Percentiles rank a stretch among this genome's conserved stretches.
These are phyloP conservation scores for Aspergillus ustus DNA, from an alignment of 2,329 filamentous ascomycete genomes.

Conservation along the genomic window DNA sequence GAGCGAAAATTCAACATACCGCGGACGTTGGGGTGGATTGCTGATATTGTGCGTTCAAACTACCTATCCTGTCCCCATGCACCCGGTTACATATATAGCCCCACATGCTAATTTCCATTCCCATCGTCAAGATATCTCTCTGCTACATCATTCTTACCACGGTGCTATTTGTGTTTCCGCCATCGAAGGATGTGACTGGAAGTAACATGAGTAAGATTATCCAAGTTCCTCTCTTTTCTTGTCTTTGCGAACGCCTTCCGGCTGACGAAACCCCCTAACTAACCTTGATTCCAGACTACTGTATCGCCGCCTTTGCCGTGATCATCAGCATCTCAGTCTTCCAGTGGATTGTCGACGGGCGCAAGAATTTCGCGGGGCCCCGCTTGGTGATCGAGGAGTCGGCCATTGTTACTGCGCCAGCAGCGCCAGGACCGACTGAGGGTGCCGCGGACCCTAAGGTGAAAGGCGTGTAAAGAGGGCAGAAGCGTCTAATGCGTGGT, in stretches of 20 bases:
- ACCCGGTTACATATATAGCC: too few relatives aligned
- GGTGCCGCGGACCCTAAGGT: too few relatives aligned
- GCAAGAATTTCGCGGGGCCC: constrained; percentile 64
- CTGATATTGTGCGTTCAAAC: constrained; percentile 60
- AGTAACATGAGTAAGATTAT: constrained; percentile 68
- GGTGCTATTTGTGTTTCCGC: constrained; percentile 76
- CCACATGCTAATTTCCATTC: too few relatives aligned
- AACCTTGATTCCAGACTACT: constrained; percentile 39
- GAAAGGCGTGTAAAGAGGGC: too few relatives aligned
- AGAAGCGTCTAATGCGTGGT: too few relatives aligned
- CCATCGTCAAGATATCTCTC: constrained; percentile 59
- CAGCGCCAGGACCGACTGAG: too few relatives aligned
- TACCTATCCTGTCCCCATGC: too few relatives aligned
- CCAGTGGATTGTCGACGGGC: constrained; percentile 65
- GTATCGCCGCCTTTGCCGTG: constrained; percentile 60
- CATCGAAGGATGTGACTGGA: constrained; percentile 64
- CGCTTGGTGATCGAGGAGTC: too few relatives aligned
- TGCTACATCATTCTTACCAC: constrained; percentile 72
- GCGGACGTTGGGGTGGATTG: constrained; percentile 60
- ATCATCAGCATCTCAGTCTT: constrained; percentile 61
- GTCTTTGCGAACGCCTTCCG: constrained; percentile 2
- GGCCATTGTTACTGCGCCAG: too few relatives aligned
- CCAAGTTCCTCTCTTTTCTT: too few relatives aligned
- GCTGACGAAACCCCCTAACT: not conserved
- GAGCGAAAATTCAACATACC: constrained; percentile 63